phyloP scores from a whole-genome alignment of 768 basidiomycete species.

The Lactarius quietus region DNA sequence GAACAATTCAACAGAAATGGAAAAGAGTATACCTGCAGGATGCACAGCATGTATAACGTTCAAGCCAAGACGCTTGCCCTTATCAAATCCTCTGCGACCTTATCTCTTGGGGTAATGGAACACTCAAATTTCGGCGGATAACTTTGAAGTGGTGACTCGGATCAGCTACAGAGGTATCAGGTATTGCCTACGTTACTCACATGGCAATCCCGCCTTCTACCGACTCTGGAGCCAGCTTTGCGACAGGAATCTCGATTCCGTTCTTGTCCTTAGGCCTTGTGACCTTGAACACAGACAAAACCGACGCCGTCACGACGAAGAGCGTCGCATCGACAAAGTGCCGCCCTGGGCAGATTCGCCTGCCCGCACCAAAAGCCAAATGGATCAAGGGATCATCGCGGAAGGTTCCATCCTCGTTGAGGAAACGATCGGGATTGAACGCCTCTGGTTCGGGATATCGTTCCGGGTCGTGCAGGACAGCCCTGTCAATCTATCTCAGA shows the following conservation, averaged over 20 bases:
- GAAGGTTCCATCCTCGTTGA: constrained; percentile 12
- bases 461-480: constrained; percentile 25
- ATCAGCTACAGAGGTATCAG: not conserved
- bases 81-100: not conserved
- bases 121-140: not conserved
- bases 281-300: constrained; percentile 11
- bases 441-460: constrained; percentile 30
- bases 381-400: not conserved
- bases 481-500: not conserved
- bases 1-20: not conserved
- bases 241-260: not conserved
- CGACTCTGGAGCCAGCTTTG: not conserved
- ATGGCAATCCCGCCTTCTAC: not conserved
- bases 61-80: not conserved
- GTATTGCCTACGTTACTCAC: not conserved
- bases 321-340: not conserved
- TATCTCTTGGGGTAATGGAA: not conserved
- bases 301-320: not conserved
- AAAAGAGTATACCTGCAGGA: not conserved
- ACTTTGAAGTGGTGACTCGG: not conserved
- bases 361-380: not conserved
- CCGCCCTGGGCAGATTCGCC: not conserved
- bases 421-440: constrained; percentile 31
- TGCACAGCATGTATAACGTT: not conserved
- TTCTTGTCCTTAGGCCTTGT: constrained; percentile 8